Base-by-base conservation (phyloP, 768 basidiomycete species). In the Collybia mongolica region DNA sequence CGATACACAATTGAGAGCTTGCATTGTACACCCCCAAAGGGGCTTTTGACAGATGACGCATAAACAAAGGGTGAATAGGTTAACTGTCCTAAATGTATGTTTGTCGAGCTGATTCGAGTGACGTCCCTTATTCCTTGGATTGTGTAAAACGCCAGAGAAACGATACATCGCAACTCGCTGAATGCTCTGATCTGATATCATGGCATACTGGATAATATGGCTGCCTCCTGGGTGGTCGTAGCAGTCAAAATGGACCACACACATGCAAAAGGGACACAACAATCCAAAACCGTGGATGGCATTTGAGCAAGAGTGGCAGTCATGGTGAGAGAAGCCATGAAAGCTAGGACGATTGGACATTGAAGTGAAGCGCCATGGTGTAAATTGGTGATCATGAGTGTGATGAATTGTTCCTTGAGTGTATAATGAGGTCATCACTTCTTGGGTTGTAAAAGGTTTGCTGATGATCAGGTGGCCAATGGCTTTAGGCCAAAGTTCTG, bases 231-330 rank as follows among this genome's bases (percentile, higher is more conserved):
- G 79, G 52, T 83, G 74, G 56, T 88, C 83, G 58, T 90, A 91
- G 68, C 91, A 94, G 54, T 84, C 82, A 51, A 90, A 81, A 64
- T 94, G 91, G 6, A 89, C 80, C 1, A 74, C 68, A 51, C 82
- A 86, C 62, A 79, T 72, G 65, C 90, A 91, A 43, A 84, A 75
- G 0, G 85, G 76, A 59, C 90, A 93, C 9, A 84, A 64, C 5
- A 94, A 68, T 5, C 83, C 86, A 59, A 88, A 89, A n/a, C 84
- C 89, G 37, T 64, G 61, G 39, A 92, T 77, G 11, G 65, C 55
- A 20, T 69, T 72, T 12, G 67, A 63, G 58, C 89, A 93, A 14
- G 73, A 74, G 11, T 73, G 71, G 60, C 90, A 93, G 28, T 73
- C 69, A 40, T 69, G 63, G 15, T 72, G 69, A 20, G 75, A 66